Evolutionary conservation across 2,329 filamentous ascomycete species (phyloP), one percentile per base, ranked within the genome.

Genomic region (Dactylella cylindrospora): DNA sequence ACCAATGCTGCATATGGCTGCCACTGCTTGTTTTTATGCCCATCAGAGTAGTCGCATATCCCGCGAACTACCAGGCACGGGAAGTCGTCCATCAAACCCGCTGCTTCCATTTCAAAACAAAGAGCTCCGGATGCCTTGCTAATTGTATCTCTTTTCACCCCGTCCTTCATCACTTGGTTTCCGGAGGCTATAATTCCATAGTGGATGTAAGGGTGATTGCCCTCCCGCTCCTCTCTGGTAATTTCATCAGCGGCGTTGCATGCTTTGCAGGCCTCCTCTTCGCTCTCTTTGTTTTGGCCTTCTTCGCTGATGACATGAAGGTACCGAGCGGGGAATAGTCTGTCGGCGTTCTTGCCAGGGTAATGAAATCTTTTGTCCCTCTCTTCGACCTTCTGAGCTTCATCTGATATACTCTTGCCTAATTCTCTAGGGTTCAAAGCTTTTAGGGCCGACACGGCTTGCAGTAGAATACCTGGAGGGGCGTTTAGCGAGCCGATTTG

Each of bases 11-110:
- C 22, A 38, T 50, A 50, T 12, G 33, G 35, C 19, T 50, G 45
- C 45, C 45, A 50, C 8, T 29, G 32, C 33, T 50, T 50, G 19
- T 50, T 50, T 10, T 50, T 50, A n/a, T 50, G 45, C 6, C 45
- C 28, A 22, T 50, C 45, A 1, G 35, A 40, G 35, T 50, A 50
- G 26, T 50, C 45, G 25, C 45, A 50, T 32, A 50, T 31, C n/a
- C 45, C 45, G 13, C 45, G 45, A 19, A 50, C 32, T 9, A 40
- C 32, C 9, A 50, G 9, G 12, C 35, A 50, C 3, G 23, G 35
- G 35, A 50, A 40, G 40, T 50, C 45, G 13, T 50, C 22, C 35
- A 50, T 39, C 17, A 50, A 19, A 19, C n/a, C n/a, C n/a, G n/a
- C n/a, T n/a, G n/a, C n/a, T n/a, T n/a, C n/a, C n/a, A n/a, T n/a